phyloP scores from a whole-genome alignment of 78 protist species.

The Protostelium mycophagum region DNA sequence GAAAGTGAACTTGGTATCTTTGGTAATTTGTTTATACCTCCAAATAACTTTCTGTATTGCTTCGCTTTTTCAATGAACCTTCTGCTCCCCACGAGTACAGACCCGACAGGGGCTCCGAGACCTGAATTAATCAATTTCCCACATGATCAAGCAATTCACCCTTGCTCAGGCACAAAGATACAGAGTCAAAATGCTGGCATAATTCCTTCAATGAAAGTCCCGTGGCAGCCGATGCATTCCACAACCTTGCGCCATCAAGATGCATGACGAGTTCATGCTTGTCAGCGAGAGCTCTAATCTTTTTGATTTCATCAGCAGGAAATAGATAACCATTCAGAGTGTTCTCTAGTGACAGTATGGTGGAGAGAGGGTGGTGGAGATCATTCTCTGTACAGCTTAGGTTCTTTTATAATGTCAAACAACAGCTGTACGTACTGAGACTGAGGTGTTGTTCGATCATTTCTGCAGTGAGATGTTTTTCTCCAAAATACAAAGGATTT shows the following conservation, averaged over 20 bases:
- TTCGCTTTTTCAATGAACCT: neutral
- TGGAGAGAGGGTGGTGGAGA: neutral
- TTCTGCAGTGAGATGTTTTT: neutral
- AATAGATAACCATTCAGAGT: neutral
- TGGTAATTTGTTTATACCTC: neutral
- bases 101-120: neutral
- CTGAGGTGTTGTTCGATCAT: neutral
- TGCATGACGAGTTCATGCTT: neutral
- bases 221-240: neutral
- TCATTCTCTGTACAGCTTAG: neutral
- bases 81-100: neutral
- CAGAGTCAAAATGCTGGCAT: neutral
- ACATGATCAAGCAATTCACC: neutral
- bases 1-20: neutral
- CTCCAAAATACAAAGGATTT: neutral
- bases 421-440: no score
- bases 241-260: neutral
- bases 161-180: neutral
- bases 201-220: neutral
- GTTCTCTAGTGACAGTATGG: neutral
- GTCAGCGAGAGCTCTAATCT: neutral
- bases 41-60: neutral
- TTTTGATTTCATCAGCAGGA: neutral
- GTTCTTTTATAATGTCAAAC: no score
- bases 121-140: neutral